Conservation (phyloP, 1,284 basidiomycete genomes). For the Melanopsichium pennsylvanicum region DNA sequence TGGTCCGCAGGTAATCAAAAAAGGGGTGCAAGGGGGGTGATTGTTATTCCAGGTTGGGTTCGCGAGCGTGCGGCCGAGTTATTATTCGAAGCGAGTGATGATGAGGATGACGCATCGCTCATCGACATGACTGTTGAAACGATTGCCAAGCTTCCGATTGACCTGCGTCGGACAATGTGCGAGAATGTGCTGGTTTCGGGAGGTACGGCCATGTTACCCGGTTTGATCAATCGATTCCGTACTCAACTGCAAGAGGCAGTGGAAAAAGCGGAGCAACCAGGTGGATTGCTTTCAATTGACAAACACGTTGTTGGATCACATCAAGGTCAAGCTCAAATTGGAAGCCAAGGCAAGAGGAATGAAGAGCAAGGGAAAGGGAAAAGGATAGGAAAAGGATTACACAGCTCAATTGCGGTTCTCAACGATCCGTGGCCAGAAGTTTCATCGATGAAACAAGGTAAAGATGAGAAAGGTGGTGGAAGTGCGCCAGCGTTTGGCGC, state of each 20-base stretch:
- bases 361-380: background rate
- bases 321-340: too few relatives aligned
- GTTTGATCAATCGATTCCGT: slow-evolving; percentile 85
- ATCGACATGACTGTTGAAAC: slow-evolving; percentile 79
- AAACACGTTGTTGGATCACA: too few relatives aligned
- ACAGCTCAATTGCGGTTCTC: slow-evolving; percentile 19
- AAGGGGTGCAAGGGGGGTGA: slow-evolving; percentile 69
- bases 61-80: slow-evolving; percentile 88
- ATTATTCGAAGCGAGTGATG: slow-evolving; percentile 89
- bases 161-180: slow-evolving; percentile 81
- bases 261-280: slow-evolving; percentile 16
- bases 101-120: slow-evolving; percentile 73
- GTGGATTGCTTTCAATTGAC: slow-evolving; percentile 28
- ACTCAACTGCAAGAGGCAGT: slow-evolving; percentile 76
- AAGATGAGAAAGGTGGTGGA: slow-evolving; percentile 67
- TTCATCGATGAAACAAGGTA: background rate
- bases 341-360: background rate
- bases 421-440: slow-evolving; percentile 39
- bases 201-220: slow-evolving; percentile 88
- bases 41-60: slow-evolving; percentile 92
- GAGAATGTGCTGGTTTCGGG: slow-evolving; percentile 84
- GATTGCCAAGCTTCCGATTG: slow-evolving; percentile 74
- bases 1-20: slow-evolving; percentile 12
- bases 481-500: slow-evolving; percentile 86
- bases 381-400: background rate